Evolutionary conservation across 176 grass and related monocot genomes (phyloP), one percentile per base, ranked within the genome.

Genomic region (Cenchrus americanus): DNA sequence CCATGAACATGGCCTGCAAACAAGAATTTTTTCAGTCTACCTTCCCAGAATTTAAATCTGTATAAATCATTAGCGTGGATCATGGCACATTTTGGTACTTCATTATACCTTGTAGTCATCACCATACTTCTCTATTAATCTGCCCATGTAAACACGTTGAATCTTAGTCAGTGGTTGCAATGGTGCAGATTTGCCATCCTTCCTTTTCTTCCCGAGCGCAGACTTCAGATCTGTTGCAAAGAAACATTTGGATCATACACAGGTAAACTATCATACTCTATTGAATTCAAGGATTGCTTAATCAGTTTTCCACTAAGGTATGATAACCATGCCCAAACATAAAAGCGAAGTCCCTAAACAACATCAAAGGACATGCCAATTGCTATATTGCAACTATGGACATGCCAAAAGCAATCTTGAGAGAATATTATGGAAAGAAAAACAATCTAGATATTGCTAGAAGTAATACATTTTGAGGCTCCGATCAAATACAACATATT

Each of bases 1-100:
- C 93, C 96, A 92, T 96, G 82, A 92, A 94, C 96, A 99, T 99
- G 34, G 93, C 96, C 93, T 99, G 80, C 59, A 93, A 88, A 61
- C 84, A 80, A 0, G 13, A 32, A 12, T 11, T 8, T 17, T 26
- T 82, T 30, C 11, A 81, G 47, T 76, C 11, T 14, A 53, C 9
- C 34, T 24, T 85, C 14, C 55, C 30, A 53, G 4, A 82, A 50
- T 59, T 41, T 9, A 37, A 54, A 51, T 55, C 70, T 5, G n/a
- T 69, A 17, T 40, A 73, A 85, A 85, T 22, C 8, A 48, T 22
- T 17, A 62, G 66, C 27, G 34, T 42, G 15, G 8, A 8, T 17
- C 30, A 52, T 14, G 32, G 42, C 19, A 73, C 11, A 30, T 40
- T 53, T 27, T 2, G 62, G 66, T 79, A 37, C 26, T 48, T 40